phyloP scores from a whole-genome alignment of 345 rosid species.

The Eucalyptus fibrosa region DNA sequence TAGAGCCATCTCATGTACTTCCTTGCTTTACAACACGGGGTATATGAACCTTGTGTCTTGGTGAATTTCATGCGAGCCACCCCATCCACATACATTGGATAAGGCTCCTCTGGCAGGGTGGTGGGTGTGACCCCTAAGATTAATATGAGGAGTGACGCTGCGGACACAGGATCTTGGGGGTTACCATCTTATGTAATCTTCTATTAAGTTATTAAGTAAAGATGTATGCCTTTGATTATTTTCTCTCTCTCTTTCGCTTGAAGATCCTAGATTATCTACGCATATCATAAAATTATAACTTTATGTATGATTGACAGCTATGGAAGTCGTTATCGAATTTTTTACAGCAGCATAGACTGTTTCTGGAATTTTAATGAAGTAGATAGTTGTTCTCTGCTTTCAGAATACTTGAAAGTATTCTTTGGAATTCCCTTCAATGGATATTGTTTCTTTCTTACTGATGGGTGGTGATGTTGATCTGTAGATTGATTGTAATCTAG shows the following conservation, averaged over 20 bases:
- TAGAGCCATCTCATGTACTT: background rate
- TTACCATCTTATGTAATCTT: background rate
- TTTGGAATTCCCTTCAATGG: background rate
- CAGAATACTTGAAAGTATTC: background rate
- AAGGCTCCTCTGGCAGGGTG: background rate
- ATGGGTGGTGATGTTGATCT: background rate
- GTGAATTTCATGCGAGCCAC: background rate
- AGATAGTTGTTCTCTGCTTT: background rate
- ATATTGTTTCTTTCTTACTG: background rate
- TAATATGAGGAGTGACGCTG: background rate
- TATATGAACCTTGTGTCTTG: background rate
- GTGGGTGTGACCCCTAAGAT: background rate
- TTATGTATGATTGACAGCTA: background rate
- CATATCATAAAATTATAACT: background rate
- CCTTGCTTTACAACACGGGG: background rate
- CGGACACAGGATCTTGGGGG: background rate
- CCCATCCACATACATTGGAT: background rate
- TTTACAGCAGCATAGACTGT: background rate
- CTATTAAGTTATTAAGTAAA: background rate
- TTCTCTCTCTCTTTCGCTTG: background rate
- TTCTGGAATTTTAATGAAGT: background rate
- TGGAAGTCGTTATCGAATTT: background rate
- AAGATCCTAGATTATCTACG: background rate
- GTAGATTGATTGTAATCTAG: background rate
- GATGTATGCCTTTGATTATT: background rate